Evolutionary conservation across 129 eudicot genomes (phyloP).

Genomic region (Lactuca saligna): DNA sequence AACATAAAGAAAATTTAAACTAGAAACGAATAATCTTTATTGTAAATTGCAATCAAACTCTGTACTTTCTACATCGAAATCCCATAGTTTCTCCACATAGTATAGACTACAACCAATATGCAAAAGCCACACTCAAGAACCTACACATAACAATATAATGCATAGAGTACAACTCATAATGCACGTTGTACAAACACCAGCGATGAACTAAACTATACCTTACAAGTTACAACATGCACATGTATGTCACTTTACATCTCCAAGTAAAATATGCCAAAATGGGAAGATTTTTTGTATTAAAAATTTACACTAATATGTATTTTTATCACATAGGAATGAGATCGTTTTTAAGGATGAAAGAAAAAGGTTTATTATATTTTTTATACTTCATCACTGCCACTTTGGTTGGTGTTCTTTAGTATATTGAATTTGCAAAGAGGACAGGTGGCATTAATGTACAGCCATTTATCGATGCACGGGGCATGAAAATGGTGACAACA

Average conservation of each 20-base stretch:
- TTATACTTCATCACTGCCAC: constrained; percentile 76
- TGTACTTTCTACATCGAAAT: constrained; percentile 4
- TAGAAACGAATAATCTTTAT: neutral
- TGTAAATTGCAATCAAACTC: constrained; percentile 1
- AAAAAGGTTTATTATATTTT: constrained; percentile 5
- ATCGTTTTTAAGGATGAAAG: constrained; percentile 17
- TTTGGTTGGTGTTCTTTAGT: constrained; percentile 62
- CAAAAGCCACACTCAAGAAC: neutral
- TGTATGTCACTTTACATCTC: constrained; percentile 31
- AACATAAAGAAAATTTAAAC: neutral
- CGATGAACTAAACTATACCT: constrained; percentile 3
- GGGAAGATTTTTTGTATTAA: constrained; percentile 13
- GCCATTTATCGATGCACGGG: constrained; percentile 82
- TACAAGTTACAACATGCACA: constrained; percentile 22
- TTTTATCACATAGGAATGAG: constrained; percentile 20
- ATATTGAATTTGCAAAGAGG: constrained; percentile 92
- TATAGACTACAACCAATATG: constrained; percentile 11
- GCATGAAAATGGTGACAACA: constrained; percentile 88
- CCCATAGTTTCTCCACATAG: constrained; percentile 6
- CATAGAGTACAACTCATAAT: constrained; percentile 25
- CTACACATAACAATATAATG: constrained; percentile 20
- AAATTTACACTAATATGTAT: constrained; percentile 9
- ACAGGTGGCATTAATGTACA: constrained; percentile 78
- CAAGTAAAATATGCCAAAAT: constrained; percentile 23
- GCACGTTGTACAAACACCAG: constrained; percentile 13